Conservation (phyloP, 768 basidiomycete genomes). For the Candolleomyces efflorescens region DNA sequence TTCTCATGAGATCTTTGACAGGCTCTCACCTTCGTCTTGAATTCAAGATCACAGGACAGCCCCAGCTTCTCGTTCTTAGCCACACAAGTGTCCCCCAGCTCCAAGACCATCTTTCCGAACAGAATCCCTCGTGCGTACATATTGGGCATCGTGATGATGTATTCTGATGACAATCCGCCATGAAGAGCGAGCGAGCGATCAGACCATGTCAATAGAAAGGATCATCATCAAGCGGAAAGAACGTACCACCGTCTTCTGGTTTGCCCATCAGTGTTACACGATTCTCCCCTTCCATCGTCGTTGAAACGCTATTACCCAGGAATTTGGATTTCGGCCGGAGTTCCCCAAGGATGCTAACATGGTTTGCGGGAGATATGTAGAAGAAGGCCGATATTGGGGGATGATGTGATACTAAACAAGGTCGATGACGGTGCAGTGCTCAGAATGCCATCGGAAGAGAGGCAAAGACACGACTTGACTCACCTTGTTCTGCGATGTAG, state of each 20-base stretch:
- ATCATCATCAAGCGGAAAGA: conserved; percentile 5
- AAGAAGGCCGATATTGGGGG: conserved; percentile 95
- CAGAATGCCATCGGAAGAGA: too few species aligned
- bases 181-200: conserved; percentile 5
- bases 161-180: conserved; percentile 45
- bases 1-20: not conserved
- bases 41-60: conserved; percentile 80
- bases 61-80: conserved; percentile 81
- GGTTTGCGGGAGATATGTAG: conserved; percentile 90
- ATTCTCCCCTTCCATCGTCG: conserved; percentile 95
- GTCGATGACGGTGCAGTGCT: too few species aligned
- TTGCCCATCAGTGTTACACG: conserved; percentile 77
- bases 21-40: conserved; percentile 85
- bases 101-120: conserved; percentile 93
- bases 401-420: conserved; percentile 79
- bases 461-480: conserved; percentile 12
- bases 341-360: conserved; percentile 84
- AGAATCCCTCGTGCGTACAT: conserved; percentile 90
- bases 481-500: conserved; percentile 95
- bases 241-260: conserved; percentile 83
- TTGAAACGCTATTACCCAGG: conserved; percentile 94
- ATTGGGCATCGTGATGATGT: conserved; percentile 94
- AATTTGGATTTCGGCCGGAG: conserved; percentile 94
- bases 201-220: not conserved
- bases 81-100: conserved; percentile 85